Evolutionary conservation across 2,329 filamentous ascomycete species (phyloP).

Genomic region (Albifimbria verrucaria): DNA sequence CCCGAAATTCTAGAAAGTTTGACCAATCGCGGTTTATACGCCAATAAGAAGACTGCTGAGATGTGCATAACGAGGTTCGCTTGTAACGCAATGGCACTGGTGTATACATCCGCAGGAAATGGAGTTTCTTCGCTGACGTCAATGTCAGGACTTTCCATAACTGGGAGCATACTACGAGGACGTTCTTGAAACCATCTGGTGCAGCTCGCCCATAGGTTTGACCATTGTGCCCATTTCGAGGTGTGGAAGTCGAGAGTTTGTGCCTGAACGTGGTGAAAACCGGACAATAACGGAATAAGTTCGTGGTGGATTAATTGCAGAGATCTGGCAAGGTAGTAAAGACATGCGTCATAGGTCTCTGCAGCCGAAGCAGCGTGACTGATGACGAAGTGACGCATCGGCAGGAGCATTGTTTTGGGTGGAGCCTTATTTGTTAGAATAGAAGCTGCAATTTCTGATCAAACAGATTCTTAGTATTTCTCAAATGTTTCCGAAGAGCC

Average conservation of each 20-base stretch:
- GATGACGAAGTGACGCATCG: not conserved
- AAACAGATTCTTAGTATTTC: not conserved
- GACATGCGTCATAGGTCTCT: not conserved
- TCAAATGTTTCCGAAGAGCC: not conserved
- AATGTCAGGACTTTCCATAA: constrained; percentile 8
- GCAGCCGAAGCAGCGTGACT: not conserved
- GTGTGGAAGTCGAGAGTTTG: constrained; percentile 4
- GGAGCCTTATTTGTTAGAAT: not conserved
- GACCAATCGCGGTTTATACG: constrained; percentile 16
- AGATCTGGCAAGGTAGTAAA: not conserved
- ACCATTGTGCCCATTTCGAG: constrained; percentile 9
- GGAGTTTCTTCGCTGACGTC: constrained; percentile 11
- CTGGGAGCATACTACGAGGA: constrained; percentile 9
- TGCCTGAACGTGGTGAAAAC: not conserved
- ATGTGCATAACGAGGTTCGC: constrained; percentile 17
- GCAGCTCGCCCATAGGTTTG: constrained; percentile 8
- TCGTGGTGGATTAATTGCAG: not conserved
- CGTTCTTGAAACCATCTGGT: constrained; percentile 10
- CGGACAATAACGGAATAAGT: not conserved
- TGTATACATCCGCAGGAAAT: constrained; percentile 17
- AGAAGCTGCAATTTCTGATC: not conserved
- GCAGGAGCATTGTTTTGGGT: not conserved
- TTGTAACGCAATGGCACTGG: constrained; percentile 15
- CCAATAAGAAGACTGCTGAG: constrained; percentile 15
- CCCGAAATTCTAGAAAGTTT: constrained; percentile 5